Conservation (phyloP, 2,329 filamentous ascomycete species). For the Neopestalotiopsis sp. region DNA sequence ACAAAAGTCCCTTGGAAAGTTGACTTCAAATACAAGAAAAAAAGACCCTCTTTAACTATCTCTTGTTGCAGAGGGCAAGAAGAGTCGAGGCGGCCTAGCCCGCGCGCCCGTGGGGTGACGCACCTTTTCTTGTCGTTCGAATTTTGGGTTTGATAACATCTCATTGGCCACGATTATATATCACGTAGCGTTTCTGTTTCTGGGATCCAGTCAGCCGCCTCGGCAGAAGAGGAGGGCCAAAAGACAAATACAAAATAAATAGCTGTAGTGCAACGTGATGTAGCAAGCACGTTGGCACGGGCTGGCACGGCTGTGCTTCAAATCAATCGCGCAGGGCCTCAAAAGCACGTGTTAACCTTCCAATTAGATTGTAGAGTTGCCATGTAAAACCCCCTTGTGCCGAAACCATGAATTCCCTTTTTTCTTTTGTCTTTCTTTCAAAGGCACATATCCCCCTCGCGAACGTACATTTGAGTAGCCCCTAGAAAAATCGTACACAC, state of each 20-base stretch:
- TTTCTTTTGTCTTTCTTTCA: neutral
- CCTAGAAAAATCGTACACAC: neutral
- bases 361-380: conserved; percentile 3
- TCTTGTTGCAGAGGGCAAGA: neutral
- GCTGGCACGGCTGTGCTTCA: neutral
- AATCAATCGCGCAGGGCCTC: neutral
- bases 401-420: neutral
- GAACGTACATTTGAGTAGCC: neutral
- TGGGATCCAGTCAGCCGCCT: neutral
- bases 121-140: neutral
- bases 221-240: neutral
- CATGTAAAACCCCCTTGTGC: neutral
- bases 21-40: too few relatives aligned
- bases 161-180: neutral
- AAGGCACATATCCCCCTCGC: neutral
- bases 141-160: neutral
- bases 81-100: neutral
- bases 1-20: too few relatives aligned
- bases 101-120: neutral
- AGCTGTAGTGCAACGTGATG: neutral
- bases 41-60: neutral
- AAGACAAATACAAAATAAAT: neutral
- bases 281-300: neutral
- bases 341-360: neutral
- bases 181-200: neutral